phyloP scores from a whole-genome alignment of 805 yeast genomes.

The Suhomyces pyralidae region DNA sequence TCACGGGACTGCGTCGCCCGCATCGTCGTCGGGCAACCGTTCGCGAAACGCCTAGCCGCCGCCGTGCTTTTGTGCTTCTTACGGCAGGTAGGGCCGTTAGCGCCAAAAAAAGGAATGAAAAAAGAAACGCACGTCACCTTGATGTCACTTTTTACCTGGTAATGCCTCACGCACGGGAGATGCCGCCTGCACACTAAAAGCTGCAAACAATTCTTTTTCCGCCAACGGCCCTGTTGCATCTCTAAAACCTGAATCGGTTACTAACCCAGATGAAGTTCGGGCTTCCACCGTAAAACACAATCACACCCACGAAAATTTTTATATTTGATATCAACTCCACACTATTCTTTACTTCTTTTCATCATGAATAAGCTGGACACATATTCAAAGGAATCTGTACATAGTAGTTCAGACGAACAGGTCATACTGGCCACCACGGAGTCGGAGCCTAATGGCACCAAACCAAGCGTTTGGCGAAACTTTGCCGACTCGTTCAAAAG shows the following conservation, averaged over 20 bases:
- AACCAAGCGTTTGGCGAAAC: conserved; percentile 17
- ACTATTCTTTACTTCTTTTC: background rate
- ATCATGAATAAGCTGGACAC: background rate
- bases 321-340: background rate
- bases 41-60: background rate
- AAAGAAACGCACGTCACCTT: background rate
- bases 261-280: background rate
- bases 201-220: background rate
- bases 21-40: background rate
- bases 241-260: background rate
- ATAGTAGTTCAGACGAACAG: background rate
- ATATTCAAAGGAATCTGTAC: background rate
- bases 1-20: no score
- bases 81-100: background rate
- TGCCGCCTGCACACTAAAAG: background rate
- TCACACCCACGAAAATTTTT: background rate
- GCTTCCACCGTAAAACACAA: background rate
- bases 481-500: conserved; percentile 30
- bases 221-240: background rate
- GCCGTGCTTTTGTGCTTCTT: background rate
- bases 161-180: background rate
- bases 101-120: background rate
- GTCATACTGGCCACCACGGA: background rate
- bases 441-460: background rate
- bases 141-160: background rate